Base-by-base conservation (phyloP, 1,284 basidiomycete species). In the Peniophora sp. region DNA sequence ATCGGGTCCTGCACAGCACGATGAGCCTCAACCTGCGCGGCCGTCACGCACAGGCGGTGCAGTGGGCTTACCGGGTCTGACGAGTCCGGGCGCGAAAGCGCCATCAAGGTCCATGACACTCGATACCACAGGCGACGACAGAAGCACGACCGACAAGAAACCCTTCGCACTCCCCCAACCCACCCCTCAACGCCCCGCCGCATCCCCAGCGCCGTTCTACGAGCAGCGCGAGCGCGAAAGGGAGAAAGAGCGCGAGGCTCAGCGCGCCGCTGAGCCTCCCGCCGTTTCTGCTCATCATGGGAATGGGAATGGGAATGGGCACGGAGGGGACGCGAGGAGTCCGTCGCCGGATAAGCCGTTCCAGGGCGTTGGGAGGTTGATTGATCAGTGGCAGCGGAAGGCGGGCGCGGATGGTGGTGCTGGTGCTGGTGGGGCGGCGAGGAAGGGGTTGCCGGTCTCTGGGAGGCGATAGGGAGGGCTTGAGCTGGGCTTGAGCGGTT, bases 361-460 rank as follows among this genome's bases (percentile, higher is more conserved):
- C 63, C 82, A 81, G 60, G 88, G 88, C 44, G 88, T 91, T 44
- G 84, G 86, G 35, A 85, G 75, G 65, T 72, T 91, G 41, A 91
- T 91, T 57, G 84, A 88, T 61, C 79, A 89, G 60, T 91, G 88
- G 88, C 85, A 91, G 65, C 78, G 77, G 54, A 89, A 85, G 67
- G 79, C 83, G 34, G 80, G 75, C n/a, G 68, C 71, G 17, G 78
- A 77, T 32, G 27, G 27, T 5, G 12, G 12, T 32, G 27, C 27
- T 5, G 6, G 6, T 32, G 27, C 27, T 5, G 12, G 27, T 12
- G 27, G 27, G 27, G 27, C 12, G 27, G 12, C 6, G 27, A 32
- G 12, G 27, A 12, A 5, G 27, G 55, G 52, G 3, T 41, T 48
- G 12, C 57, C 59, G 14, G 54, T 50, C 51, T 50, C 3, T 57